These are phyloP conservation scores for Daldinia eschscholtzii DNA, from an alignment of 2,329 filamentous ascomycete species.

Conservation along the genomic window DNA sequence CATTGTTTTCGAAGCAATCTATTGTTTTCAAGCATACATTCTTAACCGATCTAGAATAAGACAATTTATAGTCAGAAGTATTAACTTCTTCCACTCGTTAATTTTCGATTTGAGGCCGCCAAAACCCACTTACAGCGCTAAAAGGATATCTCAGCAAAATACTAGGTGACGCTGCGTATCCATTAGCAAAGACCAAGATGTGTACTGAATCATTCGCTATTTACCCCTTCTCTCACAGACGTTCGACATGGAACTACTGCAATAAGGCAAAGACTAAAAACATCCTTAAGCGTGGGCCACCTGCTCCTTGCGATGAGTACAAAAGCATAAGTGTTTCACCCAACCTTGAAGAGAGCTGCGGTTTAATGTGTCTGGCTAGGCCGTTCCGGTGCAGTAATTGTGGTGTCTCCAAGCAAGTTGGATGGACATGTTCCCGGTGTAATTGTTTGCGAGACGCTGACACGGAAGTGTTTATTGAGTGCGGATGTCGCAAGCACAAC, in stretches of 20 bases:
- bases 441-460: conserved; percentile 27
- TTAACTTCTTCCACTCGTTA: not conserved
- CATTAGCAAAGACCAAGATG: conserved; percentile 30
- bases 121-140: not conserved
- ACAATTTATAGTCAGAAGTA: not conserved
- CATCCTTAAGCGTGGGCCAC: conserved; percentile 20
- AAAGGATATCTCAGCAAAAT: not conserved
- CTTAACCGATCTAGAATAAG: not conserved
- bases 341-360: conserved; percentile 44
- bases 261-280: conserved; percentile 35
- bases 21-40: not conserved
- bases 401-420: conserved; percentile 38
- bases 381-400: conserved; percentile 45
- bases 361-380: conserved; percentile 40
- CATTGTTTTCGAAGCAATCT: not conserved
- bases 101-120: not conserved
- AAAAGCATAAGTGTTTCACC: not conserved
- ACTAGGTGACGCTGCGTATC: conserved; percentile 5
- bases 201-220: conserved; percentile 35
- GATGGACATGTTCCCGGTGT: conserved; percentile 45
- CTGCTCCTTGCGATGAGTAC: conserved; percentile 28
- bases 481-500: conserved; percentile 33
- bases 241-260: conserved; percentile 41
- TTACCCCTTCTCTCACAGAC: conserved; percentile 48
- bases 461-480: conserved; percentile 27